Base-by-base conservation (phyloP, 1,284 basidiomycete species). In the Bjerkandera adusta region DNA sequence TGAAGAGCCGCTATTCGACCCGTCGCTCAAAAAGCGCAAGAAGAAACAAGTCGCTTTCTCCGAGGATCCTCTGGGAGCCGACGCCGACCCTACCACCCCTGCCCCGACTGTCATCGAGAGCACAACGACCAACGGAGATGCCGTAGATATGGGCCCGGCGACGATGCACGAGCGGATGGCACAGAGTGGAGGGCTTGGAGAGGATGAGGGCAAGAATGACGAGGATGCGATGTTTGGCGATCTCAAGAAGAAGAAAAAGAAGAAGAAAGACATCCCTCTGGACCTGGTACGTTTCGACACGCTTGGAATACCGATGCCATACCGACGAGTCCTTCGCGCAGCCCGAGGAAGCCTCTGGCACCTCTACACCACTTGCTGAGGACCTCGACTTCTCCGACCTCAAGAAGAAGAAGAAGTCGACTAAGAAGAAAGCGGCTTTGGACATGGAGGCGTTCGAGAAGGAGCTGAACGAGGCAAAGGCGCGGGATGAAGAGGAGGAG, bases 171-270 rank as follows among this genome's bases (percentile, higher is more conserved):
- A 89, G 64, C 76, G 75, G 63, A 85, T 88, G 79, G 81, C 78
- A 60, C 63, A 73, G 54, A 73, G 69, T 43, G 67, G 61, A 1
- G 72, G 66, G 21, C 59, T 62, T 10, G 57, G 51, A 5, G 64
- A 57, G 33, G 61, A 48, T 6, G 73, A 68, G 56, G 67, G 69
- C 58, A 71, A 70, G 56, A 75, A 77, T 49, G 79, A 78, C 53
- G 84, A 84, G 0, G 85, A 89, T 33, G 79, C 86, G 43, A 86
- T 92, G 80, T 92, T 93, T 61, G 89, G 85, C 5, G 90, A 90
- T 60, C 62, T 92, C 62, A 92, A 92, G 78, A 93, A 93, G 76
- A 93, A 92, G 69, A 92, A 91, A 68, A 92, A 91, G 71, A 91
- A 90, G 73, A 91, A 92, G 75, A 91, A 90, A 67, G 89, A 90